phyloP scores from a whole-genome alignment of 495 filamentous ascomycete species.

The Talaromyces adpressus region DNA sequence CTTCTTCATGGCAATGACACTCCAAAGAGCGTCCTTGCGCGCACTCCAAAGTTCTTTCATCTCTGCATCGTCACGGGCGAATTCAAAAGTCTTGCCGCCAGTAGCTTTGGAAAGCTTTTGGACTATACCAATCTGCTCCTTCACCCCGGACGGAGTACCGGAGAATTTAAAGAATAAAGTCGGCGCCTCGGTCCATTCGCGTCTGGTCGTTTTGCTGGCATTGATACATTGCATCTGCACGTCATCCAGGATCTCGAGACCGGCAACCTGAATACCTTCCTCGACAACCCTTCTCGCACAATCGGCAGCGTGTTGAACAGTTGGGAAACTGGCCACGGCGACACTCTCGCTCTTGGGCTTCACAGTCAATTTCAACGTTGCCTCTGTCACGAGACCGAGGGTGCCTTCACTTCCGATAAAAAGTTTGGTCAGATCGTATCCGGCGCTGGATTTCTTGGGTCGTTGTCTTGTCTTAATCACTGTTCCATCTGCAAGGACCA shows the following conservation, averaged over 20 bases:
- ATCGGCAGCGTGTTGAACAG: conserved; percentile 49
- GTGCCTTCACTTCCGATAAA: conserved; percentile 63
- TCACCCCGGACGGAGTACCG: conserved; percentile 49
- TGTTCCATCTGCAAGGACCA: conserved; percentile 60
- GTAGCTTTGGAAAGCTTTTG: conserved; percentile 44
- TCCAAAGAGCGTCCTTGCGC: conserved; percentile 54
- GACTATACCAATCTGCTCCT: conserved; percentile 54
- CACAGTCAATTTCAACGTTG: conserved; percentile 55
- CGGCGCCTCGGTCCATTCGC: conserved; percentile 52
- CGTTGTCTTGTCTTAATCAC: conserved; percentile 60
- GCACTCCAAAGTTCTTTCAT: conserved; percentile 55
- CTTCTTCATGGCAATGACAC: conserved; percentile 50
- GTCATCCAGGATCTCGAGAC: conserved; percentile 59
- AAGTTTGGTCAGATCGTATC: conserved; percentile 56
- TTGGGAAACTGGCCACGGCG: conserved; percentile 53
- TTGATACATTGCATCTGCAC: conserved; percentile 64
- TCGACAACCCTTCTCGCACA: conserved; percentile 55
- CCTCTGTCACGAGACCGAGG: conserved; percentile 59
- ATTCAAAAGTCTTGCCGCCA: conserved; percentile 50
- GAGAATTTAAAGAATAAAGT: conserved; percentile 63
- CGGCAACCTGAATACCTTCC: conserved; percentile 55
- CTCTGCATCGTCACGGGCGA: conserved; percentile 48
- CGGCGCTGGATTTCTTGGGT: conserved; percentile 58
- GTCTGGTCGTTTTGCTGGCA: conserved; percentile 43
- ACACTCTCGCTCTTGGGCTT: conserved; percentile 55